phyloP scores from a whole-genome alignment of 805 yeast species.

The Ascoidea tarda region DNA sequence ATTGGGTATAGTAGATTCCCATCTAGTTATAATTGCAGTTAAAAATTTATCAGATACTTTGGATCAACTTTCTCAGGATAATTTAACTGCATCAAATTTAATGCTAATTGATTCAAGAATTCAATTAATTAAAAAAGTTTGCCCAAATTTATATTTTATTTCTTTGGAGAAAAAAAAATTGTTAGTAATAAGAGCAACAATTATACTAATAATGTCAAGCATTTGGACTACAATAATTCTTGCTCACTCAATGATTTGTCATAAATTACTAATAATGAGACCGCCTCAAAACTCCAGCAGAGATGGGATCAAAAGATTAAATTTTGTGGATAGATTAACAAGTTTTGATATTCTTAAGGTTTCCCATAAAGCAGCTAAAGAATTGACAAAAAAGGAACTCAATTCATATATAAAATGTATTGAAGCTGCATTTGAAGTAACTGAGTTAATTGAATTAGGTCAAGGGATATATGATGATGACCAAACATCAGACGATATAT shows the following conservation, averaged over 20 bases:
- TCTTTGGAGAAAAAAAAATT: constrained; percentile 16
- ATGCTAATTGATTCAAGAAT: constrained; percentile 15
- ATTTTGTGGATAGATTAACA: background rate
- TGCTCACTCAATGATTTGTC: background rate
- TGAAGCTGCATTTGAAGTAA: constrained; percentile 2
- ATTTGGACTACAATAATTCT: background rate
- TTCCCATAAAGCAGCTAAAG: background rate
- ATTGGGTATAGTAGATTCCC: constrained; percentile 15
- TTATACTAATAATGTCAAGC: background rate
- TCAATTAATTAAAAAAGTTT: constrained; percentile 11
- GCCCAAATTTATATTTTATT: constrained; percentile 12
- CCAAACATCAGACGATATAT: background rate
- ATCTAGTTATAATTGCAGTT: constrained; percentile 17
- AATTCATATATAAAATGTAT: background rate
- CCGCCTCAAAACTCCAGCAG: background rate
- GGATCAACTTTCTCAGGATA: constrained; percentile 18
- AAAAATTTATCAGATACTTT: constrained; percentile 20
- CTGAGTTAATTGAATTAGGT: constrained; percentile 4
- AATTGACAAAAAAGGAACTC: background rate
- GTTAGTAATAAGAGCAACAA: constrained; percentile 11
- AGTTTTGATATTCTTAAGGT: too few relatives aligned
- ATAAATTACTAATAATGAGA: background rate
- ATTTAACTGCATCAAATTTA: constrained; percentile 14
- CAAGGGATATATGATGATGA: constrained; percentile 5
- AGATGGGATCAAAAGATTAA: background rate